These are phyloP conservation scores for Huntiella bhutanensis DNA, from an alignment of 2,329 filamentous ascomycete genomes.

Conservation along the genomic window DNA sequence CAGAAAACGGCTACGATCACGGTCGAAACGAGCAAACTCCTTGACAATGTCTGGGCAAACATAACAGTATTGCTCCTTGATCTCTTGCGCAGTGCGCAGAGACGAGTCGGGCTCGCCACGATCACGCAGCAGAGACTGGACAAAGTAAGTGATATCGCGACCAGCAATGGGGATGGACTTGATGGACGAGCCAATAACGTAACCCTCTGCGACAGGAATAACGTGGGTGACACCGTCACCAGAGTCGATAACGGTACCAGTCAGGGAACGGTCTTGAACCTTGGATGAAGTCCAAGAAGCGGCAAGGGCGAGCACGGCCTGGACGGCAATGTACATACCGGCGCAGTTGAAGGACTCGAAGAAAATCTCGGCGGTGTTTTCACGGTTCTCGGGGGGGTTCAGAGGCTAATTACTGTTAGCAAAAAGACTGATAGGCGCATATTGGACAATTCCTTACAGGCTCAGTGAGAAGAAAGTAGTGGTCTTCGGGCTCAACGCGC, in stretches of 20 bases:
- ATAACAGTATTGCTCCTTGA: constrained; percentile 98
- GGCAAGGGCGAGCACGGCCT: constrained; percentile 87
- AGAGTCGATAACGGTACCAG: constrained; percentile 94
- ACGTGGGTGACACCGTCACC: constrained; percentile 98
- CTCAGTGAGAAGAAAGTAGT: constrained; percentile 95
- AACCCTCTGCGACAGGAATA: constrained; percentile 94
- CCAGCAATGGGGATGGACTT: constrained; percentile 97
- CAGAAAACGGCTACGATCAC: constrained; percentile 74
- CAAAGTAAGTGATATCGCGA: constrained; percentile 96
- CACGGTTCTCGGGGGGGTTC: constrained; percentile 95
- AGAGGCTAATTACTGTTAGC: constrained; percentile 44
- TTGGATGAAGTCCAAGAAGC: constrained; percentile 98
- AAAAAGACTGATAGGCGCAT: background rate
- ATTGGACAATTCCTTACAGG: constrained; percentile 36
- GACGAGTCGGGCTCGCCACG: constrained; percentile 92
- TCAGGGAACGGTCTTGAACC: constrained; percentile 86
- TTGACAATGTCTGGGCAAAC: constrained; percentile 98
- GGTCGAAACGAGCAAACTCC: constrained; percentile 88
- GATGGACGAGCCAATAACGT: constrained; percentile 97
- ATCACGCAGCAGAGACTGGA: constrained; percentile 87
- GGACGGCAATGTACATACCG: constrained; percentile 94
- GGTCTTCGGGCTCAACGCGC: constrained; percentile 92
- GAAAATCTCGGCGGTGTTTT: constrained; percentile 98
- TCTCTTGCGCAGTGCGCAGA: constrained; percentile 89
- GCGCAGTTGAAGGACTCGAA: constrained; percentile 99